Evolutionary conservation across 202 grass and related monocot species (phyloP).

Genomic region (Schoenoplectus triqueter): DNA sequence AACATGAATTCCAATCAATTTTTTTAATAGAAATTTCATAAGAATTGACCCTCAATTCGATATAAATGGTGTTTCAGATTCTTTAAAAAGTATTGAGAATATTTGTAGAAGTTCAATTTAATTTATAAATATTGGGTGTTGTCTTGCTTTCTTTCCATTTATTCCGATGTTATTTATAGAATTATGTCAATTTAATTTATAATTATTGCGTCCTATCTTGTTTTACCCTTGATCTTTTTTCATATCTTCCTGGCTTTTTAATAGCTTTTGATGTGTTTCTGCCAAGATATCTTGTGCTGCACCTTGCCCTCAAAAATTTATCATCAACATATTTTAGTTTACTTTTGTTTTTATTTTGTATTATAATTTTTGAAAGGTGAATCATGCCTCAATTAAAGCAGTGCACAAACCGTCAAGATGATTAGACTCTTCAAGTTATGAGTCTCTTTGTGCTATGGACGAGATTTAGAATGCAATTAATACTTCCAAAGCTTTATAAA

Average conservation of each 20-base stretch:
- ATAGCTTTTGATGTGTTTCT: neutral
- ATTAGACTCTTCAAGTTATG: conserved; percentile 52
- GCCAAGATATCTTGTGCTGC: neutral
- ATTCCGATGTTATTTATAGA: too few species aligned
- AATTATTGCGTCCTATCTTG: too few species aligned
- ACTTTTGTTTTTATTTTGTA: neutral
- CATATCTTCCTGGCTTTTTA: neutral
- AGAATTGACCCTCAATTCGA: too few species aligned
- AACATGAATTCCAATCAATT: too few species aligned
- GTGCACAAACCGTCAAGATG: conserved; percentile 17
- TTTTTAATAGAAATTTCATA: too few species aligned
- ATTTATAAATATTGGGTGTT: too few species aligned
- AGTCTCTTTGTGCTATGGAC: conserved; percentile 61
- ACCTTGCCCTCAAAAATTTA: neutral
- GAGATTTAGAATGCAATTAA: conserved; percentile 59
- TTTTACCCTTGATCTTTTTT: too few species aligned
- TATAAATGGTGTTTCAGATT: too few species aligned
- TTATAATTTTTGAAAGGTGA: conserved; percentile 8
- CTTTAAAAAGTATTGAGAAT: too few species aligned
- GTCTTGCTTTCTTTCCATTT: too few species aligned
- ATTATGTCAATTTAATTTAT: too few species aligned
- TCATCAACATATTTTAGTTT: neutral
- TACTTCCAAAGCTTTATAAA: conserved; percentile 11
- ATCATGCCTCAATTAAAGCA: neutral
- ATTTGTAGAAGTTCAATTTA: too few species aligned